Evolutionary conservation across 2,329 filamentous ascomycete genomes (phyloP), one percentile per base, ranked within the genome.

Genomic region (Pestalotiopsis sp.): DNA sequence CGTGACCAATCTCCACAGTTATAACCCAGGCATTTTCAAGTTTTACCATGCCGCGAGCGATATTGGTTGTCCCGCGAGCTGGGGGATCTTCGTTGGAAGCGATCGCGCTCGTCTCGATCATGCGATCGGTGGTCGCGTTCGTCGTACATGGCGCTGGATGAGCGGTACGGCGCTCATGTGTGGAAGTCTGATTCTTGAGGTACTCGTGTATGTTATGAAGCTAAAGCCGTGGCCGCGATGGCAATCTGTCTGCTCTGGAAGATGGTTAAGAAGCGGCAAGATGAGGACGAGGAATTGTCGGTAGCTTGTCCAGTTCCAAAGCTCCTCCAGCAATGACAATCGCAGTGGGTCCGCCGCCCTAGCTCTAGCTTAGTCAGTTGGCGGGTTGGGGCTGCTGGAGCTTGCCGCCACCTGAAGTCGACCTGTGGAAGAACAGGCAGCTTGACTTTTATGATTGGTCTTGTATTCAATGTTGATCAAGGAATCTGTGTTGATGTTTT

Each of bases 11-110:
- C 75, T 62, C 41, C 45, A 67, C 27, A 67, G 38, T 61, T 20
- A 67, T 61, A 27, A 52, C 45, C 62, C 75, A 78, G 76, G 77
- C 75, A 76, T 69, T 76, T 74, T 62, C 75, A 72, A 67, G 74
- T 76, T 77, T 78, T 79, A 79, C 77, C 77, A 75, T 79, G 77
- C 75, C 76, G 76, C 73, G 76, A 76, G 72, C 74, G 77, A 77
- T 77, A 74, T 67, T 76, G 75, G 69, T 73, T 70, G 70, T 77
- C 77, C 70, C 73, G 72, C 64, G 76, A 74, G 66, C 71, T 67
- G 57, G 76, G 73, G 23, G 76, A 78, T 76, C 74, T 77, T 69
- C 72, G 76, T 70, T 73, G 71, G 31, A 73, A 72, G 65, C 71
- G 70, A 67, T 76, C 75, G 64, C 71, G 73, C 68, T 76, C 74